phyloP scores from a whole-genome alignment of 1,139 yeast genomes.

The Ogataea hybrid region DNA sequence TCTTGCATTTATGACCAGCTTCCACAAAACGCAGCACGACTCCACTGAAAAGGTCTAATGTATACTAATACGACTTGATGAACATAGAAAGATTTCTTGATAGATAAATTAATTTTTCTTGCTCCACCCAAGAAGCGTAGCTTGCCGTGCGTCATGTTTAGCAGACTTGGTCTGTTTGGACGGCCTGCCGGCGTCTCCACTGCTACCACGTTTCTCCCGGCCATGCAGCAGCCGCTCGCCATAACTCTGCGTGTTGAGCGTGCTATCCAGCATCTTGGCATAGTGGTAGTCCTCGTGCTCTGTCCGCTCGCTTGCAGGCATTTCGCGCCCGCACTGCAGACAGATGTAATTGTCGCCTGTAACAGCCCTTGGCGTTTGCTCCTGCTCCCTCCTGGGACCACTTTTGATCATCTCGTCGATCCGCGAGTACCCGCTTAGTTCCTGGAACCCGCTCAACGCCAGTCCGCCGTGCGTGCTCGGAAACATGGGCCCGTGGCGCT shows the following conservation, averaged over 20 bases:
- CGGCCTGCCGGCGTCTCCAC: no score
- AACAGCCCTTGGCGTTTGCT: background rate
- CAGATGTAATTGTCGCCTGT: constrained; percentile 14
- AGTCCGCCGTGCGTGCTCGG: constrained; percentile 52
- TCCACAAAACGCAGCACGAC: constrained; percentile 6
- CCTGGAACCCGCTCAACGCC: constrained; percentile 52
- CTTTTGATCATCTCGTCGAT: constrained; percentile 14
- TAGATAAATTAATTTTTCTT: background rate
- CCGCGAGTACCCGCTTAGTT: constrained; percentile 31
- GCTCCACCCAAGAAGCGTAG: constrained; percentile 7
- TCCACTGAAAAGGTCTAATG: constrained; percentile 1
- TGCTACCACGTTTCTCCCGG: background rate
- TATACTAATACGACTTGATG: constrained; percentile 4
- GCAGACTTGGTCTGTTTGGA: background rate
- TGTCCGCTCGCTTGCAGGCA: constrained; percentile 19
- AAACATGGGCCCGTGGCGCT: constrained; percentile 36
- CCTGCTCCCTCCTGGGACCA: background rate
- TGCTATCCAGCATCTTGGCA: constrained; percentile 30
- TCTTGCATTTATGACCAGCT: constrained; percentile 25
- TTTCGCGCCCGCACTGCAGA: constrained; percentile 23
- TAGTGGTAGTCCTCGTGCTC: constrained; percentile 36
- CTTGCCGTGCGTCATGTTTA: constrained; percentile 3
- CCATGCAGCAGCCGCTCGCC: constrained; percentile 16
- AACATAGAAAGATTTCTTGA: background rate
- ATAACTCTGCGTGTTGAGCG: constrained; percentile 19